Conservation (phyloP, 2,329 filamentous ascomycete species). For the Pseudogymnoascus pannorum region DNA sequence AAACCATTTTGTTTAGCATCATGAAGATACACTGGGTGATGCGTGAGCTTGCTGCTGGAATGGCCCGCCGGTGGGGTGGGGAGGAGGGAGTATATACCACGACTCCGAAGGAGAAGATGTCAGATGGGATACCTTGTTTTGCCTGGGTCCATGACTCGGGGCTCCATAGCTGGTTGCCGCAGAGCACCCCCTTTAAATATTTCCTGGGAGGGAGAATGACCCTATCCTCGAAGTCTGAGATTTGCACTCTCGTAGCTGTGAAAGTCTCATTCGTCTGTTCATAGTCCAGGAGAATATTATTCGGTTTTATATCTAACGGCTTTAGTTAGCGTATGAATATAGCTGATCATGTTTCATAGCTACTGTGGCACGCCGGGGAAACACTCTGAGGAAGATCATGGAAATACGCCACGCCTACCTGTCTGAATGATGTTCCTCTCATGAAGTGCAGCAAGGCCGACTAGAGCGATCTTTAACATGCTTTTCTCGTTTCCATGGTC, state of each 20-base stretch:
- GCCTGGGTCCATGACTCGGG: not conserved
- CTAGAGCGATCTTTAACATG: constrained; percentile 37
- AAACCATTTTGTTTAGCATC: constrained; percentile 35
- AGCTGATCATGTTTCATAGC: too few relatives aligned
- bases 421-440: constrained; percentile 32
- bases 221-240: not conserved
- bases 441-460: constrained; percentile 33
- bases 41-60: not conserved
- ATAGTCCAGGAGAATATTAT: not conserved
- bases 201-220: not conserved
- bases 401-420: constrained; percentile 20
- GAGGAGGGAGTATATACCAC: not conserved
- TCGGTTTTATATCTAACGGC: not conserved
- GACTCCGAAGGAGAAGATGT: not conserved
- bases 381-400: constrained; percentile 14
- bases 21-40: constrained; percentile 37
- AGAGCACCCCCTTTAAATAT: not conserved
- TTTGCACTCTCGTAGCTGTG: not conserved
- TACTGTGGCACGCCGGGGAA: too few relatives aligned
- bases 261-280: not conserved
- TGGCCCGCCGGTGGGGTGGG: not conserved
- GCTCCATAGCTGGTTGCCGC: not conserved
- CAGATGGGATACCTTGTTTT: not conserved
- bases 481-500: constrained; percentile 32
- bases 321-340: not conserved